These are phyloP conservation scores for Inga oerstediana DNA, from an alignment of 306 rosid species.

Conservation along the genomic window DNA sequence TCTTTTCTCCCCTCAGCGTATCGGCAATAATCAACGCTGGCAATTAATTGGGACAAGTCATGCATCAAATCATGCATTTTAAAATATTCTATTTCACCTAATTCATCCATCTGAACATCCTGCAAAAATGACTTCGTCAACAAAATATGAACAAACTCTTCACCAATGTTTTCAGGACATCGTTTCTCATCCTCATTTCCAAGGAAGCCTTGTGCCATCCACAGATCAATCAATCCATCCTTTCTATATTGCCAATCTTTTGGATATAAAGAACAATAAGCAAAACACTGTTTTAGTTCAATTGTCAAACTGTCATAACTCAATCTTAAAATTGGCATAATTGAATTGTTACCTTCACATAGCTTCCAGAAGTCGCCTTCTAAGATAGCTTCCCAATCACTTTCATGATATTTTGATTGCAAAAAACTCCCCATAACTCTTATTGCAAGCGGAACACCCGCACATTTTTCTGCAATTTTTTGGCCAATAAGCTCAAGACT, in stretches of 20 bases:
- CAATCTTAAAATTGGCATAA: background rate
- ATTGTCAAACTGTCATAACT: background rate
- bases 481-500: background rate
- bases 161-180: background rate
- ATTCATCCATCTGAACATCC: too few relatives aligned
- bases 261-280: slow-evolving; percentile 8
- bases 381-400: background rate
- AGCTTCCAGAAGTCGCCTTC: background rate
- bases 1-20: background rate
- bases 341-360: background rate
- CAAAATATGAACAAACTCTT: background rate
- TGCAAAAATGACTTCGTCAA: background rate
- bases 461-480: background rate
- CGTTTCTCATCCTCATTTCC: too few relatives aligned
- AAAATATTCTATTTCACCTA: background rate
- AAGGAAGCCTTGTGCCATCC: background rate
- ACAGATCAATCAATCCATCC: background rate
- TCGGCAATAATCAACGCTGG: background rate
- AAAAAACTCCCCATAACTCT: background rate
- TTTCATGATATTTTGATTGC: background rate
- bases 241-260: background rate
- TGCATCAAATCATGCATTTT: slow-evolving; percentile 3
- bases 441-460: background rate
- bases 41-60: background rate
- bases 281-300: background rate